Base-by-base conservation (phyloP, 768 basidiomycete genomes). In the Cystofilobasidium bisporidii region DNA sequence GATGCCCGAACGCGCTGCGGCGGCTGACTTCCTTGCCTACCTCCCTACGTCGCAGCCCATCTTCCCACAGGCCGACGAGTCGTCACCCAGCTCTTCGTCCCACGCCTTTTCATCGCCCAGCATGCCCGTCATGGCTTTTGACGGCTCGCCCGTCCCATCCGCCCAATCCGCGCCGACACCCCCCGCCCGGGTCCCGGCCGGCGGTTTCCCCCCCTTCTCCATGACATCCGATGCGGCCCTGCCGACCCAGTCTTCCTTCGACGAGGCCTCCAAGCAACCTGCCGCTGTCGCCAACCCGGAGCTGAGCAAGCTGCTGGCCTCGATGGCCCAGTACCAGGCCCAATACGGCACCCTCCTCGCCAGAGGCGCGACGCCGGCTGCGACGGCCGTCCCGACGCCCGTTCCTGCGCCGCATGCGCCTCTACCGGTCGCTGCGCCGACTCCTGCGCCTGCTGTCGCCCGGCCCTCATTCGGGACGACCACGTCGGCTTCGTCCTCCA, bases 331-430 rank as follows among this genome's bases (percentile, higher is more conserved):
- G 28, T 67, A 67, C 65, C 61, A 67, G 50, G 12, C 59, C 17
- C 28, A 26, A 26, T 67, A 67, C 30, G 65, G 65, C 18, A 50
- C 65, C 40, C 30, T 61, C 22, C 64, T 56, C n/a, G n/a, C n/a
- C n/a, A n/a, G n/a, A n/a, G n/a, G 28, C 57, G 40, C 53, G 36
- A 8, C 63, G 3, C 20, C 53, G 2, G 40, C 47, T 32, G 11
- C 36, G 26, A 33, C 32, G 56, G 32, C 20, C 32, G 20, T 30
- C 26, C 38, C 63, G 53, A 36, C 3, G 12, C 36, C 36, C 36
- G 36, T n/a, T n/a, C n/a, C n/a, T n/a, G n/a, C 36, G 6, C 36
- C 36, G 36, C 36, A 36, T 12, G 36, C 36, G 36, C 36, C 36
- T 12, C 5, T 12, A 12, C 36, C 36, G 5, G 36, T 12, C 5